These are phyloP conservation scores for Beauveria asiatica DNA, from an alignment of 2,329 filamentous ascomycete species.

Conservation along the genomic window DNA sequence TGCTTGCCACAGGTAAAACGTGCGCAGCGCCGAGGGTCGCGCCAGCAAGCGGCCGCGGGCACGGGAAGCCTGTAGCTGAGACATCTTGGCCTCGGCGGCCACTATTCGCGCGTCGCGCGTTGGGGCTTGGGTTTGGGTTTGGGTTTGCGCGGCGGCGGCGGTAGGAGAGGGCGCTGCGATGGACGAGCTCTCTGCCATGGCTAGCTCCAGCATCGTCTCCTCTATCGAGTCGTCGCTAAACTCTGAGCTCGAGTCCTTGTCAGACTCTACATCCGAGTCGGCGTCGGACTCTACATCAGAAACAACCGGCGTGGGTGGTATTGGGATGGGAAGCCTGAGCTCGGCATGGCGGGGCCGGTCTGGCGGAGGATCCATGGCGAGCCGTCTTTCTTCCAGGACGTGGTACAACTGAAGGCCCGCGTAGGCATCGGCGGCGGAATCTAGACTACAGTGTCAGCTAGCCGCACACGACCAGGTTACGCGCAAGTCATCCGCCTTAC, in stretches of 20 bases:
- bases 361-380: slow-evolving; percentile 58
- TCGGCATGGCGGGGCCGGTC: slow-evolving; percentile 63
- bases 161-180: not conserved
- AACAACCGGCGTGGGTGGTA: slow-evolving; percentile 29
- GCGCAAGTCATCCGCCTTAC: slow-evolving; percentile 37
- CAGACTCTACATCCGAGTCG: slow-evolving; percentile 12
- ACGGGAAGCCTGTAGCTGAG: slow-evolving; percentile 26
- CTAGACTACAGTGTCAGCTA: slow-evolving; percentile 27
- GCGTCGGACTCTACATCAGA: slow-evolving; percentile 23
- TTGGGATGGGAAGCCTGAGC: slow-evolving; percentile 52
- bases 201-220: not conserved
- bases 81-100: slow-evolving; percentile 33
- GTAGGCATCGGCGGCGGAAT: slow-evolving; percentile 78
- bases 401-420: slow-evolving; percentile 67
- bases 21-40: slow-evolving; percentile 34
- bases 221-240: slow-evolving; percentile 1
- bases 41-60: slow-evolving; percentile 17
- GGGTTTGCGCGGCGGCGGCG: not conserved
- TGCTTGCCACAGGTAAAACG: slow-evolving; percentile 57
- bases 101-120: slow-evolving; percentile 31
- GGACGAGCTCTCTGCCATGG: slow-evolving; percentile 1
- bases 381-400: slow-evolving; percentile 59
- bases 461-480: not conserved
- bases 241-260: slow-evolving; percentile 6
- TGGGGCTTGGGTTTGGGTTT: not conserved